These are phyloP conservation scores for Clathrospora elynae DNA, from an alignment of 2,329 filamentous ascomycete genomes.

Conservation along the genomic window DNA sequence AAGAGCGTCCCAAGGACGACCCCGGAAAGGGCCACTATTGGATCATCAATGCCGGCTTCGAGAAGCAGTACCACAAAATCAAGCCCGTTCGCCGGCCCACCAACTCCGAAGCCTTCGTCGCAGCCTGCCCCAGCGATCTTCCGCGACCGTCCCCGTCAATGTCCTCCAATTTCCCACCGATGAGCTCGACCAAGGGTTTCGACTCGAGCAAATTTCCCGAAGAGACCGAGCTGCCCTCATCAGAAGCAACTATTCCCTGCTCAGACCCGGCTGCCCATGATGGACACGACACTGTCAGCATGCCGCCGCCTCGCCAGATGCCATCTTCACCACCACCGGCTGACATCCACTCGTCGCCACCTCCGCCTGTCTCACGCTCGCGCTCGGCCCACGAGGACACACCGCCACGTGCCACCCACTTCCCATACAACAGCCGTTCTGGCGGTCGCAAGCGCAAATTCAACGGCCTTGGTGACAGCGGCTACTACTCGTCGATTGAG, in stretches of 20 bases:
- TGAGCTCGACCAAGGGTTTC: constrained; percentile 51
- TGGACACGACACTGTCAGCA: constrained; percentile 50
- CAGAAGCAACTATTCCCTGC: constrained; percentile 58
- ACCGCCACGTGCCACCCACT: constrained; percentile 70
- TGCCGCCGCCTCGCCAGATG: constrained; percentile 55
- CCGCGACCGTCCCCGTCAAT: constrained; percentile 49
- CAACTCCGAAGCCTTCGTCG: constrained; percentile 48
- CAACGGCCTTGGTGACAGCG: constrained; percentile 85
- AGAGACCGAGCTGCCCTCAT: constrained; percentile 55
- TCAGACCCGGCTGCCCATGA: constrained; percentile 58
- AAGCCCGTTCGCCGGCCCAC: constrained; percentile 68
- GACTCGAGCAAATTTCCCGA: constrained; percentile 58
- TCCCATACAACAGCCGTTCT: constrained; percentile 66
- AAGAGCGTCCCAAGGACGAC: constrained; percentile 94
- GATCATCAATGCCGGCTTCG: constrained; percentile 88
- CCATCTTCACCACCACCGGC: constrained; percentile 72
- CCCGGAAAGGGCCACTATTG: constrained; percentile 98
- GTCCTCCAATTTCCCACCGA: constrained; percentile 41
- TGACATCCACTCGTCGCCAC: constrained; percentile 88
- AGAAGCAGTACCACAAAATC: constrained; percentile 86
- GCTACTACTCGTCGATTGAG: constrained; percentile 94
- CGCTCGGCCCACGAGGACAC: constrained; percentile 68
- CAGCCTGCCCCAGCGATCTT: constrained; percentile 40
- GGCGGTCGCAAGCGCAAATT: constrained; percentile 77
- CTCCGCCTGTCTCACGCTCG: constrained; percentile 73